Conservation (phyloP, 495 filamentous ascomycete species). For the Pyronema omphalodes region DNA sequence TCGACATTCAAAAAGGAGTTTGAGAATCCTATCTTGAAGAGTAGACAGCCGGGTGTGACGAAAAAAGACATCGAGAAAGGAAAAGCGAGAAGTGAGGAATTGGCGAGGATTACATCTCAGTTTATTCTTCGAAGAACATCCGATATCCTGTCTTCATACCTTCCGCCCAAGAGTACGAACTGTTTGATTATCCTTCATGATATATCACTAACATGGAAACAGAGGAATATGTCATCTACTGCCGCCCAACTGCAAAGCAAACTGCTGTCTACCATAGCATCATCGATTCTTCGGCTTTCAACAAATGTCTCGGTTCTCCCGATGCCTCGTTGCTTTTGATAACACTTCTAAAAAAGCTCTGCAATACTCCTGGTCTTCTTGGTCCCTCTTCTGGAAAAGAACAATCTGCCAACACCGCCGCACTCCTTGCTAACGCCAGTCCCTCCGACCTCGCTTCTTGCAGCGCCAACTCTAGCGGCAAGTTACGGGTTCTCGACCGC, state of each 20-base stretch:
- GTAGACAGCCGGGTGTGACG: conserved; percentile 51
- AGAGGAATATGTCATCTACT: conserved; percentile 54
- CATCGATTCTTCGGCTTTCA: conserved; percentile 50
- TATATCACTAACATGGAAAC: neutral
- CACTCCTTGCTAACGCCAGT: conserved; percentile 42
- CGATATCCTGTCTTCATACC: conserved; percentile 51
- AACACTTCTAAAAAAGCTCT: conserved; percentile 64
- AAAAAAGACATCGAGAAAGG: conserved; percentile 54
- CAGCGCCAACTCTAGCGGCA: conserved; percentile 43
- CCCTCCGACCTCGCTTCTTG: conserved; percentile 37
- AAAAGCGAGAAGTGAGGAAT: conserved; percentile 47
- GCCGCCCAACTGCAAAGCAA: conserved; percentile 51
- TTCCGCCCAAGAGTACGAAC: conserved; percentile 46
- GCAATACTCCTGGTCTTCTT: conserved; percentile 57
- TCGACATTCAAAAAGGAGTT: conserved; percentile 55
- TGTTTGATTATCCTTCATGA: neutral
- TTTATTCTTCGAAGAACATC: conserved; percentile 67
- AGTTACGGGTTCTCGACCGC: conserved; percentile 53
- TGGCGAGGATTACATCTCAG: conserved; percentile 44
- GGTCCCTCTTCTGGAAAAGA: conserved; percentile 24
- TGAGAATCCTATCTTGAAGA: conserved; percentile 52
- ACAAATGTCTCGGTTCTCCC: conserved; percentile 42
- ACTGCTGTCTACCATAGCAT: conserved; percentile 49
- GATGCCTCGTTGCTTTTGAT: conserved; percentile 59
- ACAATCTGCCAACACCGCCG: conserved; percentile 26